Base-by-base conservation (phyloP, 2,329 filamentous ascomycete genomes). In the Botrytis deweyae region DNA sequence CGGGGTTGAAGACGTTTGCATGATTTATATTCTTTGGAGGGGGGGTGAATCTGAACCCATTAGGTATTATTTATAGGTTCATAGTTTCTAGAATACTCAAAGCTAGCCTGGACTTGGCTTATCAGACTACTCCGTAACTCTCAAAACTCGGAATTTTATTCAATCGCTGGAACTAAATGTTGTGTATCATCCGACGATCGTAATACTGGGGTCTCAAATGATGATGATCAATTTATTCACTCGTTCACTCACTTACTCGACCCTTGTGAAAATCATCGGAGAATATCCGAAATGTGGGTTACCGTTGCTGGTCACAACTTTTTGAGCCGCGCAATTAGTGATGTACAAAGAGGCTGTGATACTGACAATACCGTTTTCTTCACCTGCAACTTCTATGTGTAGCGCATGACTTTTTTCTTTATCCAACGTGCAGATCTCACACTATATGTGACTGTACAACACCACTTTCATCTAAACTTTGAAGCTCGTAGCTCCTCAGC, bases 191-290 rank as follows among this genome's bases (percentile, higher is more conserved):
- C 46, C 14, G 33, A 38, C 16, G 33, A 25, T 55, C 33, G 22
- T 7, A 29, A n/a, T 38, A n/a, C n/a, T 67, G 18, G 22, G 33
- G 25, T 29, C 33, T 40, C 38, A 1, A 40, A 55, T 55, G 20
- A 40, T 49, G 42, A 55, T n/a, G 42, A 46, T n/a, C 25, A 46
- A 44, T 33, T 33, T 4, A 52, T 52, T n/a, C 20, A 22, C 44
- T 49, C 20, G 20, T 49, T 49, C 20, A 52, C 49, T 52, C 25
- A 12, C 36, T 55, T 25, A 40, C 18, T 29, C 22, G n/a, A 67
- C 29, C 65, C 65, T 58, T 68, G 49, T 58, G 49, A 68, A 58
- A n/a, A 68, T 58, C 66, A 25, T 58, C 66, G 49, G 66, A 68
- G 25, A 42, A 58, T 58, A 29, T 42, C 4, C 22, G n/a, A 55